Evolutionary conservation across 129 eudicot species (phyloP), one percentile per base, ranked within the genome.

Genomic region (Oenanthe sinensis): DNA sequence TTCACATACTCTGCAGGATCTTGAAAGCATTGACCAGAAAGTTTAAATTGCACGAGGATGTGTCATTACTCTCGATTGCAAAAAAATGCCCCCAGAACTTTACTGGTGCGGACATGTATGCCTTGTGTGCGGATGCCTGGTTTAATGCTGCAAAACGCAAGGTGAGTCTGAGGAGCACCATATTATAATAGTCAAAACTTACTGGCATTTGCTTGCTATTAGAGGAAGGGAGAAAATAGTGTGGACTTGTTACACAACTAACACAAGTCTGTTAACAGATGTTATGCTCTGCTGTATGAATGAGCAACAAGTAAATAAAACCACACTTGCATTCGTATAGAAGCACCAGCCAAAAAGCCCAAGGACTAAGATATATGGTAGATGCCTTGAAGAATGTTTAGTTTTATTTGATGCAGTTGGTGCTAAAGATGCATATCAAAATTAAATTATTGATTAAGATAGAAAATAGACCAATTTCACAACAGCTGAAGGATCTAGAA

Each of bases 41-140:
- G 86, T 91, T 91, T 85, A 87, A 91, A 81, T 82, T 95, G 89
- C 96, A 91, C 22, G 92, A 95, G 79, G 97, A 95, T 76, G 94
- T 95, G 49, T 90, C 96, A 39, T 84, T 95, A 70, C 81, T 83
- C 65, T 80, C 88, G 28, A 88, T 95, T 65, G 98, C 97, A 54
- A 80, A 83, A 86, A 91, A 81, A 86, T 95, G 98, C 75, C 97
- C 97, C 54, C 92, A 93, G 69, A 95, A 88, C 81, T 95, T 95
- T 65, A 95, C 98, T 30, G 98, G 98, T 78, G 98, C 98, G 54
- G 98, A 95, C 82, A 91, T 95, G 98, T 95, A 95, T 83, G 98
- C 98, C 55, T 80, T 95, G 89, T 95, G 98, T 85, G 97, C 98
- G 22, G 98, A 95, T 77, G 98, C 98, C 78, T 95, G 98, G 98